Base-by-base conservation (phyloP, 768 basidiomycete species). In the Suillus paluster region DNA sequence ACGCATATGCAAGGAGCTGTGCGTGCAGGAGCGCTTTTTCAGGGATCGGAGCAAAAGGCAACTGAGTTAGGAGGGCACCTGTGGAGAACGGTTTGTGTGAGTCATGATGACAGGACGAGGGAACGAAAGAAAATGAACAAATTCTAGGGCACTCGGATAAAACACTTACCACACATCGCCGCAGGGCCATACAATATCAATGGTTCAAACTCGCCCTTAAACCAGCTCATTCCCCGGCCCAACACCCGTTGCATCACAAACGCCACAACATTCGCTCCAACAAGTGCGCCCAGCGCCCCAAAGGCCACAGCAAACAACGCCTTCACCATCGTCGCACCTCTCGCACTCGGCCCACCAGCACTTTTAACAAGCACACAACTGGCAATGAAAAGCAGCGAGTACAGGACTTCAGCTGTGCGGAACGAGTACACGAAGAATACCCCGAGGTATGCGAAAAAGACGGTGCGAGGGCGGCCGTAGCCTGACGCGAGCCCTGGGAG, bases 201-300 rank as follows among this genome's bases (percentile, higher is more conserved):
- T 1, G 84, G 81, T 11, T 82, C 81, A 66, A 87, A 82, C 63
- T 92, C 92, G 45, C 80, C 83, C 17, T 84, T 80, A 74, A 93
- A 97, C 95, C 95, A 98, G 68, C 91, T 91, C 85, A 97, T 84
- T 0, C 85, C 82, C 73, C 85, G 89, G 9, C 84, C 81, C 23
- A 94, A 71, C 1, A 86, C 83, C 5, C 72, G 70, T 30, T 76
- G 73, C 87, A 97, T 90, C 14, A 92, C 61, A 2, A 86, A 69
- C 0, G 96, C 97, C 1, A 92, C 81, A 1, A 82, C 62, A 65
- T 97, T 95, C 1, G 92, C 87, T 1, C 81, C 78, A 1, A 90
- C 56, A 4, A 93, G 36, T 0, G 88, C 84, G 0, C 88, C 88
- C 2, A 86, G 56, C 25, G 88, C 48, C 3, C 86, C 85, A 4